Evolutionary conservation across 768 basidiomycete species (phyloP), one percentile per base, ranked within the genome.

Genomic region (Naematelia aurantialba): DNA sequence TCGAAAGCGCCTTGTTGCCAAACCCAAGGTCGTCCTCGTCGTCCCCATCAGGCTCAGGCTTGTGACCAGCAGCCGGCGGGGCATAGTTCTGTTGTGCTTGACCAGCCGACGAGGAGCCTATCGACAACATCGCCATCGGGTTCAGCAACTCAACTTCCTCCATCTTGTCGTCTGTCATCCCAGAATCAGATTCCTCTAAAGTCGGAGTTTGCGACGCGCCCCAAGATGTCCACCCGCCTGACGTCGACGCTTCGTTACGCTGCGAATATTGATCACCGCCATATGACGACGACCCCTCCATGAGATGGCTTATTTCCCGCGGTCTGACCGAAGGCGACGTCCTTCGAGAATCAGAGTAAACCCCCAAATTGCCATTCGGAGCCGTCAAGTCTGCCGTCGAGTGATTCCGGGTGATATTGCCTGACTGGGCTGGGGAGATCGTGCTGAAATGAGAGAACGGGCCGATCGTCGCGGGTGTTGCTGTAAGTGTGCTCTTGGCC

Each of bases 371-470:
- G 1, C 60, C 69, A 52, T 60, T 58, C 11, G 59, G 60, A 21
- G 24, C 29, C 10, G 49, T 54, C 31, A 73, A 53, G 53, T 74
- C 72, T 29, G 67, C 66, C 12, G 61, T 62, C 2, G 74, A 74
- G 12, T 66, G 52, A 0, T 59, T 53, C 12, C 75, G 61, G 4
- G 74, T 68, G 26, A 72, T 62, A 4, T 67, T 59, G 12, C 65
- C 66, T 5, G 69, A 65, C 1, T 61, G 63, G 11, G 61, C 60
- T 8, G 93, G 89, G 2, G 93, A 89, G 59, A 99, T 94, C 4
- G 89, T 86, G 63, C 88, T 91, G 78, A 89, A 97, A 66, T 91
- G 90, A 25, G 91, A 85, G 78, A 98, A 97, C 5, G 94, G 89
- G 3, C 93, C 94, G 4, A 83, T 65, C 26, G 63, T 31, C 13